Evolutionary conservation across 1,284 basidiomycete species (phyloP).

Genomic region (Cronartium ribicola): DNA sequence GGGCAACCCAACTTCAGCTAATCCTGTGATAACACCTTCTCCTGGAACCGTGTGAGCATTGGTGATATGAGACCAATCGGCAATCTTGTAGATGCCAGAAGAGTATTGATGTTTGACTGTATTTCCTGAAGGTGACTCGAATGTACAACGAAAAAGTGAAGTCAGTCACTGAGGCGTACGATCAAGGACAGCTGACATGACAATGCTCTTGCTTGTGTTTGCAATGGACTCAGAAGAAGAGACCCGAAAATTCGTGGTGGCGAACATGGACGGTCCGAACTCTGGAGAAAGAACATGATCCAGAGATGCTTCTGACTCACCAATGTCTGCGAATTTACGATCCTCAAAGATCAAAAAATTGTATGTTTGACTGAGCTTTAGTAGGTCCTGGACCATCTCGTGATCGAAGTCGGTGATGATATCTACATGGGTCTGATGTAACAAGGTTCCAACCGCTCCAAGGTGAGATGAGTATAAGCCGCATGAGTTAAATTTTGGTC

Average conservation of each 20-base stretch:
- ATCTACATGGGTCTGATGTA: slow-evolving; percentile 83
- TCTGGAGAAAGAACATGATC: no score
- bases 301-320: slow-evolving; percentile 54
- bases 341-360: slow-evolving; percentile 98
- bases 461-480: background rate
- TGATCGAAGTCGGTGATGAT: slow-evolving; percentile 87
- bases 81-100: slow-evolving; percentile 86
- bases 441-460: background rate
- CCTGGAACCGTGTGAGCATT: slow-evolving; percentile 90
- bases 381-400: slow-evolving; percentile 67
- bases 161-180: background rate
- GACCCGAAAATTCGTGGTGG: background rate
- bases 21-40: slow-evolving; percentile 83
- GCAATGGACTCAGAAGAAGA: background rate
- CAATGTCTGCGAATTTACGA: slow-evolving; percentile 98
- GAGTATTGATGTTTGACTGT: slow-evolving; percentile 94
- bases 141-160: background rate
- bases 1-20: slow-evolving; percentile 77
- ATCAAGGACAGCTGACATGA: slow-evolving; percentile 1
- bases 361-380: slow-evolving; percentile 69
- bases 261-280: background rate
- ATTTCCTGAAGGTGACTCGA: slow-evolving; percentile 63
- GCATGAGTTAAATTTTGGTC: slow-evolving; percentile 12
- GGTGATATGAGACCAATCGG: slow-evolving; percentile 93
- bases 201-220: slow-evolving; percentile 6